Evolutionary conservation across 495 filamentous ascomycete genomes (phyloP), one percentile per base, ranked within the genome.

Genomic region (Aspergillus mulundensis): DNA sequence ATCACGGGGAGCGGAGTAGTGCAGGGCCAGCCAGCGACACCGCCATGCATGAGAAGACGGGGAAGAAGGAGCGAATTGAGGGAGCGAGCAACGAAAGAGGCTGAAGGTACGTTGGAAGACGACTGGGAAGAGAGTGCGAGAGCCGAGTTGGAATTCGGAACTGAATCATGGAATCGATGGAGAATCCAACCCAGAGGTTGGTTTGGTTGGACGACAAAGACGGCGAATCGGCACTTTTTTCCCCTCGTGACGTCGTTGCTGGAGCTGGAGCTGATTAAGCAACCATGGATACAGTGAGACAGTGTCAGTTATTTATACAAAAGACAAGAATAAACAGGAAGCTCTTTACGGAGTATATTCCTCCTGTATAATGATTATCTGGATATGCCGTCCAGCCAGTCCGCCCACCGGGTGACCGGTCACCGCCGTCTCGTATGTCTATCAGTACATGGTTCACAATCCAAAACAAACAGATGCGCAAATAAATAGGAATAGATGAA

Each of bases 191-290:
- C 8, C 21, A 45, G 12, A n/a, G n/a, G 20, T 24, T n/a, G 21
- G 11, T 24, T 24, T 47, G 45, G 19, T 24, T 24, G 49, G 34
- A 51, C 19, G 38, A 51, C 16, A 30, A 38, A 50, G 32, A 50
- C 32, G 32, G 32, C 48, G 34, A 50, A 50, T 50, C 48, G 34
- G 48, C 32, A 24, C 28, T 50, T 57, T 57, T 56, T 50, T 38
- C 25, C 53, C 54, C 66, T 67, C 68, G 74, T 77, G 74, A 77
- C 74, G 74, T 77, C 71, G 72, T 72, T 68, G 34, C 21, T 50
- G 34, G 11, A 38, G 34, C 21, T 50, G 34, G 11, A 38, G 48
- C 48, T 50, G 48, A 50, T 40, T 50, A 50, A 50, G 64, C 61
- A 59, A 63, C 50, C 38, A 40, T 16, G n/a, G 15, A 18, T 18